A percentile compares a stretch with the other conserved stretches of the same genome.
Evolutionary conservation across 768 basidiomycete species (phyloP).

Genomic region (Panaeolus papilionaceus): DNA sequence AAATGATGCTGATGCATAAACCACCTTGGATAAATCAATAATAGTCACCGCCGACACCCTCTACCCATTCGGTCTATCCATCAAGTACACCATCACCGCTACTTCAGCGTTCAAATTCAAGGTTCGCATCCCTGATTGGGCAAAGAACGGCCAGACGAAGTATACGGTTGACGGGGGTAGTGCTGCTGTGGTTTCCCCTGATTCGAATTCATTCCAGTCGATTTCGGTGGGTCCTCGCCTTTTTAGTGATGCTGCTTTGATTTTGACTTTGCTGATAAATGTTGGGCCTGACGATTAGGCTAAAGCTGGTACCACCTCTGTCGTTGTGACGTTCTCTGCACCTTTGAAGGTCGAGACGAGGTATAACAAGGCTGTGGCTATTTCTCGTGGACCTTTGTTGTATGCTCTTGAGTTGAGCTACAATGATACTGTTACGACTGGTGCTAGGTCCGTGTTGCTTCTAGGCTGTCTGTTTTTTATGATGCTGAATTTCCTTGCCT

Average conservation of each 20-base stretch:
- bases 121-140: conserved; percentile 46
- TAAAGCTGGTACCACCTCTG: conserved; percentile 34
- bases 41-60: conserved; percentile 43
- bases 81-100: conserved; percentile 43
- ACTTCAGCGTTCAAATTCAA: conserved; percentile 40
- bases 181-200: conserved; percentile 29
- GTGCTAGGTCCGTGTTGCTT: conserved; percentile 34
- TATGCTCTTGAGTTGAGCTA: conserved; percentile 44
- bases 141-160: conserved; percentile 40
- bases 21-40: neutral
- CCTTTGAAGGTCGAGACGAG: conserved; percentile 42
- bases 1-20: neutral
- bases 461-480: neutral
- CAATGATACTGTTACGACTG: conserved; percentile 40
- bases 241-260: neutral
- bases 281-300: conserved; percentile 4
- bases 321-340: conserved; percentile 38
- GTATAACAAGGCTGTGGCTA: conserved; percentile 41
- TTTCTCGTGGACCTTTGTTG: conserved; percentile 44
- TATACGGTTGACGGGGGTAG: conserved; percentile 38
- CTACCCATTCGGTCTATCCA: conserved; percentile 45
- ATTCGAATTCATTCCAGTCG: conserved; percentile 39
- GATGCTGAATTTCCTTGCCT: neutral
- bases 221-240: conserved; percentile 32
- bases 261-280: neutral